These are phyloP conservation scores for Lactarius hatsudake DNA, from an alignment of 768 basidiomycete species.

Conservation along the genomic window DNA sequence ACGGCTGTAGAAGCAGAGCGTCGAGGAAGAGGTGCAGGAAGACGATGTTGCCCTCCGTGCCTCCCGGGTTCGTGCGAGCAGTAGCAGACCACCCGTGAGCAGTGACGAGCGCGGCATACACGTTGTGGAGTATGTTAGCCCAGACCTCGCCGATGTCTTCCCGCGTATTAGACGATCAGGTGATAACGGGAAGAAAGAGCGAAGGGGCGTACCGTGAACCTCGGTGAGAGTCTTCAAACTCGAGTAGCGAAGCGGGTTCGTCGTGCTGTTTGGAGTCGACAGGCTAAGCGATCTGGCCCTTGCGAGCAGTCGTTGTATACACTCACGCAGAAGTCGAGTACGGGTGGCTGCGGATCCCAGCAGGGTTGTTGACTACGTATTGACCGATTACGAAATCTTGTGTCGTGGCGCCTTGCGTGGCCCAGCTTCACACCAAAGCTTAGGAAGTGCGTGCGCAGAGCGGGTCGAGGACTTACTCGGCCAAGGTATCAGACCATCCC, in stretches of 20 bases:
- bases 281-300: conserved; percentile 13
- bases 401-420: conserved; percentile 39
- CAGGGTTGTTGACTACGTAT: conserved; percentile 51
- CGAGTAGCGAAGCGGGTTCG: conserved; percentile 47
- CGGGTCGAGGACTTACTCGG: conserved; percentile 24
- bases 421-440: conserved; percentile 31
- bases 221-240: conserved; percentile 40
- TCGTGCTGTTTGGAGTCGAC: conserved; percentile 12
- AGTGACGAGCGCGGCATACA: conserved; percentile 35
- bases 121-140: conserved; percentile 44
- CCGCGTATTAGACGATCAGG: neutral
- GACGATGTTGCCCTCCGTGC: conserved; percentile 46
- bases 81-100: conserved; percentile 34
- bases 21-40: conserved; percentile 53
- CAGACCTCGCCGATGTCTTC: conserved; percentile 57
- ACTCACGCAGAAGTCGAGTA: conserved; percentile 54
- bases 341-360: conserved; percentile 55
- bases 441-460: conserved; percentile 7
- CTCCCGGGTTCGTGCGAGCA: conserved; percentile 42
- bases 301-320: conserved; percentile 32
- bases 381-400: conserved; percentile 42
- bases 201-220: conserved; percentile 46
- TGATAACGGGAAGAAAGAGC: neutral
- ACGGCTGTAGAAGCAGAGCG: conserved; percentile 45
- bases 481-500: conserved; percentile 59